phyloP scores from a whole-genome alignment of 139 green algal genomes.

The Desmodesmus armatus region DNA sequence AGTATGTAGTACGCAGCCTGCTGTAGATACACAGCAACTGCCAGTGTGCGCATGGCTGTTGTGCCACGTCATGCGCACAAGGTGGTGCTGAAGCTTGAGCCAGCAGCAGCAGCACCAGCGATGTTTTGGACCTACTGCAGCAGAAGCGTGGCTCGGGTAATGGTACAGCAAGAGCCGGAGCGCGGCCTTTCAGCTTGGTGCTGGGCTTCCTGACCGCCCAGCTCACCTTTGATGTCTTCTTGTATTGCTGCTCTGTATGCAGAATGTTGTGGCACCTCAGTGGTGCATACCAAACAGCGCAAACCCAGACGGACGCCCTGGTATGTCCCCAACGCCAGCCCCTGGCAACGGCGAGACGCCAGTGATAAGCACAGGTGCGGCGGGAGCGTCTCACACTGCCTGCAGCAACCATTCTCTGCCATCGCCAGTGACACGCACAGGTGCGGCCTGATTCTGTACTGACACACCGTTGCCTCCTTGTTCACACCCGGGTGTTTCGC shows the following conservation, averaged over 20 bases:
- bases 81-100: neutral
- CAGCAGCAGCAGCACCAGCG: neutral
- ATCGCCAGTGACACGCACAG: neutral
- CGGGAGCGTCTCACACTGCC: neutral
- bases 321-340: neutral
- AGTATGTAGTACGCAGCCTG: neutral
- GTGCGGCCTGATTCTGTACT: neutral
- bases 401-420: neutral
- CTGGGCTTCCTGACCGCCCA: neutral
- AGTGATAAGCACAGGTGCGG: neutral
- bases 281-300: constrained; percentile 4
- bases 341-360: neutral
- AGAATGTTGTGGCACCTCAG: constrained; percentile 12
- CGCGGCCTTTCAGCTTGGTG: neutral
- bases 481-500: neutral
- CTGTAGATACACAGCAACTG: neutral
- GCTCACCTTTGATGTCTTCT: no score
- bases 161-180: neutral
- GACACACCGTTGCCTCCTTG: neutral
- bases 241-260: neutral
- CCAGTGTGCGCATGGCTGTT: neutral
- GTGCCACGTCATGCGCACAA: neutral
- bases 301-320: constrained; percentile 4
- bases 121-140: neutral
- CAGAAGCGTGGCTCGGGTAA: neutral